These are phyloP conservation scores for Drechslerella dactyloides DNA, from an alignment of 2,329 filamentous ascomycete species.

Conservation along the genomic window DNA sequence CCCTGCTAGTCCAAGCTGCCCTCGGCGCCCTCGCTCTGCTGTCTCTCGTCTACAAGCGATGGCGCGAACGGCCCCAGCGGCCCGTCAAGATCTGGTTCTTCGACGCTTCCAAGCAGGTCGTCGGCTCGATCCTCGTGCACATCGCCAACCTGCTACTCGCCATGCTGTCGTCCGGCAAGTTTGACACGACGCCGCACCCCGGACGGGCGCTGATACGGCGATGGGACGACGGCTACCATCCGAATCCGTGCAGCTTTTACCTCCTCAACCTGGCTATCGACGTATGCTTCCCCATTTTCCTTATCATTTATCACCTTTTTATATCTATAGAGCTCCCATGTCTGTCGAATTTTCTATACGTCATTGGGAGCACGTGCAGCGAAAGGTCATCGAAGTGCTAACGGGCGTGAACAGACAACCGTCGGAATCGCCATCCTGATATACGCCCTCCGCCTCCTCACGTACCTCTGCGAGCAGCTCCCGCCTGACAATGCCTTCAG, in stretches of 20 bases:
- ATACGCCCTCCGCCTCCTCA: conserved; percentile 82
- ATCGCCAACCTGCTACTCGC: conserved; percentile 94
- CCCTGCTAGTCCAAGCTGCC: conserved; percentile 84
- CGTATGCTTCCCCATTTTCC: conserved; percentile 67
- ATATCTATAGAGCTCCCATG: conserved; percentile 2
- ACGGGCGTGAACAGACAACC: conserved; percentile 71
- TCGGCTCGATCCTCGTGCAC: conserved; percentile 89
- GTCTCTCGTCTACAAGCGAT: conserved; percentile 90
- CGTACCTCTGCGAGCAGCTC: conserved; percentile 62
- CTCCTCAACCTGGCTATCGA: conserved; percentile 92
- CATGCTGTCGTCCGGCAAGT: conserved; percentile 87
- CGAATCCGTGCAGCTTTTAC: conserved; percentile 97
- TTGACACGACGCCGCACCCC: conserved; percentile 69
- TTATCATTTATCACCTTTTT: not conserved
- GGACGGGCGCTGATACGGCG: conserved; percentile 56
- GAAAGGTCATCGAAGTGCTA: conserved; percentile 18
- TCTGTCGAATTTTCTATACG: not conserved
- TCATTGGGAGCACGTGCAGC: not conserved
- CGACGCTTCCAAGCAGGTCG: conserved; percentile 95
- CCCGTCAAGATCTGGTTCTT: conserved; percentile 96
- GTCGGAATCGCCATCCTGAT: conserved; percentile 95
- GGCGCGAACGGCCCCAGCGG: conserved; percentile 86
- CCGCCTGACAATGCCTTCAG: conserved; percentile 50
- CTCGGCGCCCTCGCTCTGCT: conserved; percentile 82
- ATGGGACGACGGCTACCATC: conserved; percentile 66